Base-by-base conservation (phyloP, 768 basidiomycete species). In the Tephrocybe rancida region DNA sequence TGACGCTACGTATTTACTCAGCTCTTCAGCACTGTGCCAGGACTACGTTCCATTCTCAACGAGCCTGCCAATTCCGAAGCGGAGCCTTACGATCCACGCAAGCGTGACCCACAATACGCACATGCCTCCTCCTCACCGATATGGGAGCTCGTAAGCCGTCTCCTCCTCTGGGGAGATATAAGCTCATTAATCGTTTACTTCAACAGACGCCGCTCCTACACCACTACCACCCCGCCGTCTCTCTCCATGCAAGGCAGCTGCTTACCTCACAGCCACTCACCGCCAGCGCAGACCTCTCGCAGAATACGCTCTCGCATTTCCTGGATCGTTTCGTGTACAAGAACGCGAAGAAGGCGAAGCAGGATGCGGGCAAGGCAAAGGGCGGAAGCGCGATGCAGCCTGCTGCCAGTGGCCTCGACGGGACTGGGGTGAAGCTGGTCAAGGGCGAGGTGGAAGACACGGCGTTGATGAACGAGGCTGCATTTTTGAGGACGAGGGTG, bases 361-460 rank as follows among this genome's bases (percentile, higher is more conserved):
- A 55, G 21, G 68, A 55, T 24, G 54, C 56, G 11, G 64, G 48
- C 42, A 78, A 75, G 51, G 73, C 81, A 7, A 88, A 86, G 64
- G 95, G 95, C n/a, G 78, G 84, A 0, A 92, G 88, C 56, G 90
- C 91, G 50, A 98, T 98, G 97, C 96, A 99, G 72, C 94, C 94
- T n/a, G 85, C 87, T 1, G 88, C 89, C 5, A 80, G 79, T 44
- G 78, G 76, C 1, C 60, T 80, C n/a, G 87, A 87, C 52, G 75
- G 79, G 11, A 72, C 73, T 2, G 84, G 90, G 2, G 85, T 92
- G 35, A 92, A 88, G 71, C 78, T 93, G 37, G 65, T 84, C 41
- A 84, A 80, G 62, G 85, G 86, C 3, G 83, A 87, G 52, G 73
- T 79, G 26, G 61, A 53, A 26, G 59, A 73, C 3, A 72, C 64